Base-by-base conservation (phyloP, 1,284 basidiomycete species). In the Ceratobasidium sp. region DNA sequence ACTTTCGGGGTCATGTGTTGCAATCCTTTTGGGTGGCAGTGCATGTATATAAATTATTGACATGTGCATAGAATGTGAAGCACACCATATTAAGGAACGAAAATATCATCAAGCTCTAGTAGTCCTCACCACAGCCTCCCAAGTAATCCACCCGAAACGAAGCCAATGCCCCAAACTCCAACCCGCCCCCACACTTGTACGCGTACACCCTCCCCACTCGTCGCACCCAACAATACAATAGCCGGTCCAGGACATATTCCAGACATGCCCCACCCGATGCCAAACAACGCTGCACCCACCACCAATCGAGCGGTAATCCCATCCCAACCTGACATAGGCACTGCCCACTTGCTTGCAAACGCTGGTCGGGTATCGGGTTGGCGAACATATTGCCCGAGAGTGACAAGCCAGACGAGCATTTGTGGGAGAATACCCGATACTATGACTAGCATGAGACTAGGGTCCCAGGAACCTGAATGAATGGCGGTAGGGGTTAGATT, bases 221-320 rank as follows among this genome's bases (percentile, higher is more conserved):
- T 43, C 49, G 25, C 52, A 27, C 64, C 64, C 1, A 45, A 10
- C 52, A 54, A n/a, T 7, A 42, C 38, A 22, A 20, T 15, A 2
- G 35, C 62, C 3, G 62, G 62, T 6, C 52, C 64, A 4, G 64
- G 64, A 43, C 64, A 67, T 20, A 55, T 54, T 25, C 50, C 64
- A 52, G n/a, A 53, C 64, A 55, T 20, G 8, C 64, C 64, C 64
- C 64, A 55, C 25, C 64, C 64, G 10, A 55, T 32, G 6, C 64
- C 64, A 35, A 67, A 67, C 5, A 67, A 12, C 27, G 20, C n/a
- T 20, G 64, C 50, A 13, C 64, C 52, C 7, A 67, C 13, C 0
- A 55, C 34, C 6, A 67, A 20, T 29, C 64, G 17, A 15, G 29
- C 3, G n/a, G 50, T 55, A 35, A 67, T 55, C 3, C 52, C 52